These are phyloP conservation scores for Phytopythium aichiense DNA, from an alignment of 352 stramenopile genomes.

Conservation along the genomic window DNA sequence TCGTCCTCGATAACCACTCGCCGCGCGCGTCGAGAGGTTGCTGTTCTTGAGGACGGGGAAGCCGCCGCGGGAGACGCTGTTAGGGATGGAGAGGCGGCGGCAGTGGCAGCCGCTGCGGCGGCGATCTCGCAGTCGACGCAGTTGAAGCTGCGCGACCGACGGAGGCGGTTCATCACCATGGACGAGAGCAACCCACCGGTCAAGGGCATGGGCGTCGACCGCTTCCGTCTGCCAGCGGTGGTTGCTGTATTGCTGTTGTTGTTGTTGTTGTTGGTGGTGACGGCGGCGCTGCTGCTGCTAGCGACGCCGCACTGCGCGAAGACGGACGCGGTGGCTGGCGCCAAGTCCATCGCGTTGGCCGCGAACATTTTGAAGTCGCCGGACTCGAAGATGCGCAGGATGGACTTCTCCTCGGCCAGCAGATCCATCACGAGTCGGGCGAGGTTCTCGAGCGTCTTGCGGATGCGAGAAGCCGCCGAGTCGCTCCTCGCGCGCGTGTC, in stretches of 20 bases:
- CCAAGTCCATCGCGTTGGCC: constrained; percentile 25
- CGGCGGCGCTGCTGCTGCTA: constrained; percentile 4
- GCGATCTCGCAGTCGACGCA: constrained; percentile 6
- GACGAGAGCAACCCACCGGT: constrained; percentile 13
- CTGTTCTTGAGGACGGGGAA: not conserved
- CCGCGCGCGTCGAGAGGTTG: not conserved
- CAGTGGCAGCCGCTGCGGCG: not conserved
- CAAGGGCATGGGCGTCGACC: constrained; percentile 11
- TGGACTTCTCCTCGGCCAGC: constrained; percentile 48
- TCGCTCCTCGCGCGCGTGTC: constrained; percentile 43
- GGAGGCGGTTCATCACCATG: constrained; percentile 12
- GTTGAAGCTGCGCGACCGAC: constrained; percentile 35
- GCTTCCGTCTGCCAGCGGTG: not conserved
- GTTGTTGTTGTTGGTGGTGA: constrained; percentile 6
- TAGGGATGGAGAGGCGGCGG: not conserved
- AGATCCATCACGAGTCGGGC: constrained; percentile 58
- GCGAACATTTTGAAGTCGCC: constrained; percentile 66
- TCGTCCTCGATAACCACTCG: constrained; percentile 4
- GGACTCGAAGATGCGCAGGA: constrained; percentile 53
- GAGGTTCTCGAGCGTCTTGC: constrained; percentile 58
- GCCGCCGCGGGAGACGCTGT: not conserved
- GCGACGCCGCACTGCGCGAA: constrained; percentile 36
- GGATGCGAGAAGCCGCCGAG: constrained; percentile 31
- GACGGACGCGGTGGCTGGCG: constrained; percentile 10
- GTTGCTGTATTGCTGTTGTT: not conserved